Evolutionary conservation across 2,329 filamentous ascomycete genomes (phyloP).

Genomic region (Periconia digitata): DNA sequence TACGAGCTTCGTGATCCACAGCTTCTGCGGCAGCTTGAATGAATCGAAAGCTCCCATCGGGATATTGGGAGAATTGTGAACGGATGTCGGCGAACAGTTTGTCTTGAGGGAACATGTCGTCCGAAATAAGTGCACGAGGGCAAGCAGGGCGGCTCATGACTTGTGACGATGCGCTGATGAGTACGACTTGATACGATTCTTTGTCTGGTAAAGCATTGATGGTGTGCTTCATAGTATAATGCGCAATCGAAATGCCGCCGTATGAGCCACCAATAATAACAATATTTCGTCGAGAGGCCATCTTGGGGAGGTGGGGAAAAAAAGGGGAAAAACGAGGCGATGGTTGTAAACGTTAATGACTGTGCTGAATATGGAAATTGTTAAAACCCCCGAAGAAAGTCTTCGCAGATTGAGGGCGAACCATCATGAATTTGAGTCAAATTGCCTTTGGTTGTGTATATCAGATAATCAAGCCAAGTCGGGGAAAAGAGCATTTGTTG

Average conservation of each 20-base stretch:
- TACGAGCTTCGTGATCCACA: slow-evolving; percentile 35
- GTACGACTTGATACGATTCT: slow-evolving; percentile 35
- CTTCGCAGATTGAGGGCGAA: not conserved
- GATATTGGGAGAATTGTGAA: slow-evolving; percentile 37
- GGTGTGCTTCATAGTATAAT: slow-evolving; percentile 38
- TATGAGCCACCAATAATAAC: slow-evolving; percentile 44
- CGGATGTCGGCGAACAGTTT: slow-evolving; percentile 40
- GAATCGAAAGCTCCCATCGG: slow-evolving; percentile 36
- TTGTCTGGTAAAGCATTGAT: slow-evolving; percentile 25
- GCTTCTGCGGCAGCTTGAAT: slow-evolving; percentile 37
- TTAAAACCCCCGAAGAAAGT: too few relatives aligned
- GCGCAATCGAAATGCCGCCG: slow-evolving; percentile 40
- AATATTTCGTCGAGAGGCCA: slow-evolving; percentile 26
- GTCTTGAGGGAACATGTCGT: slow-evolving; percentile 34
- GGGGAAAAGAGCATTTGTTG: not conserved
- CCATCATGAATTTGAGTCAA: not conserved
- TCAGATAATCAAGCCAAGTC: not conserved
- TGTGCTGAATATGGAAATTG: not conserved
- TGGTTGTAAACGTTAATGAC: not conserved
- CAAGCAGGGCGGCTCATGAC: slow-evolving; percentile 37
- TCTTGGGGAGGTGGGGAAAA: not conserved
- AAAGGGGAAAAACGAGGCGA: not conserved
- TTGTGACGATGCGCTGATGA: slow-evolving; percentile 35
- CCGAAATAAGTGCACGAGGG: slow-evolving; percentile 40
- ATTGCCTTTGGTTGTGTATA: not conserved